Conservation (phyloP, 169 alveolate genomes). For the Perkinsus olseni region DNA sequence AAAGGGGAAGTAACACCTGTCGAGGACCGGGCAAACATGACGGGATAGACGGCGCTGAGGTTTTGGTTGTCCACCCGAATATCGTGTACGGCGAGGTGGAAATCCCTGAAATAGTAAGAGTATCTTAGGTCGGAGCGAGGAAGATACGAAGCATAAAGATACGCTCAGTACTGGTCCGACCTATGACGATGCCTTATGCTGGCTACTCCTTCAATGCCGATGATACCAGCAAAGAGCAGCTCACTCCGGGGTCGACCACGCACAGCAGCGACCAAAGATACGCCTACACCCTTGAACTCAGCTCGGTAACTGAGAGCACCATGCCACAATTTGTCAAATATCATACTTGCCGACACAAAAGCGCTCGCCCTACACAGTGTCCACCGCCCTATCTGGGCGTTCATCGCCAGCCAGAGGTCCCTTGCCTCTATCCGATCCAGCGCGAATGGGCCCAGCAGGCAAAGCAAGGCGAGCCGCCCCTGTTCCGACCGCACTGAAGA, state of each 20-base stretch:
- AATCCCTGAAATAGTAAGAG: neutral
- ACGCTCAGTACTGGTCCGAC: too few relatives aligned
- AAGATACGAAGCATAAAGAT: neutral
- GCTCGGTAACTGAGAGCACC: neutral
- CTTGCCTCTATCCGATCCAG: neutral
- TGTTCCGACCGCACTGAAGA: neutral
- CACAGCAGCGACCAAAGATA: neutral
- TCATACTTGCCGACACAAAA: neutral
- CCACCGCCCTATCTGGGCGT: neutral
- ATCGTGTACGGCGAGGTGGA: neutral
- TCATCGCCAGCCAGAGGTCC: neutral
- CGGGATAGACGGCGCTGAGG: neutral
- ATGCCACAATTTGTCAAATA: neutral
- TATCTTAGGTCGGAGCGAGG: neutral
- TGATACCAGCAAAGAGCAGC: neutral
- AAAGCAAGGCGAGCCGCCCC: neutral
- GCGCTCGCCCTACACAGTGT: neutral
- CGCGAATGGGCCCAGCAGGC: neutral
- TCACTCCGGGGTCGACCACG: neutral
- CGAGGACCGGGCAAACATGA: neutral
- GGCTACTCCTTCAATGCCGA: neutral
- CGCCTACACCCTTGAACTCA: neutral
- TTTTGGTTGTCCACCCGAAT: neutral
- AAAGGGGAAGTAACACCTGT: neutral
- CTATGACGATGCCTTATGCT: neutral